phyloP scores from a whole-genome alignment of 208 protist genomes.

The Tritrichomonas foetus region DNA sequence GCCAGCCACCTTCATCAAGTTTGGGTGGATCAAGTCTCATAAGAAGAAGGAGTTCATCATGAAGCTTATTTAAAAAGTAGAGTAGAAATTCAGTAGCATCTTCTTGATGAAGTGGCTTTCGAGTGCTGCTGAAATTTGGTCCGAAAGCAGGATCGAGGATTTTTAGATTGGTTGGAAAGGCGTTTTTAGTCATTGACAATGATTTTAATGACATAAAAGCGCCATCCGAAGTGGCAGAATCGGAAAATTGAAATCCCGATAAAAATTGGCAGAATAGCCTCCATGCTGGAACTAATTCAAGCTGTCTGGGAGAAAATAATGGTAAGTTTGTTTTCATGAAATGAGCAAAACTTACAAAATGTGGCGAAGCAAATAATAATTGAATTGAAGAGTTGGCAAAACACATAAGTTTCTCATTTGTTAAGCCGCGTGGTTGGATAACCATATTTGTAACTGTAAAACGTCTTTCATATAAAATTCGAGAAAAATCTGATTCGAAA shows the following conservation, averaged over 20 bases:
- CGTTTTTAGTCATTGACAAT: background rate
- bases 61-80: background rate
- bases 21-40: background rate
- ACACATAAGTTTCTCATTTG: background rate
- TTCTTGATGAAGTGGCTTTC: constrained; percentile 5
- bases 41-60: background rate
- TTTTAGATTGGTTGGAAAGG: background rate
- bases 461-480: background rate
- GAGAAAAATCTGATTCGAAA: constrained; percentile 9
- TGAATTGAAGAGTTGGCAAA: constrained; percentile 37
- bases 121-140: background rate
- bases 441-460: background rate
- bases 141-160: background rate
- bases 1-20: background rate
- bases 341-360: background rate
- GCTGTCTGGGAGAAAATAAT: background rate
- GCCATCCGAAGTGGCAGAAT: background rate
- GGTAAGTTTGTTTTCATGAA: constrained; percentile 6
- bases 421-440: background rate
- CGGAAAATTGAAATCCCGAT: background rate
- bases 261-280: background rate
- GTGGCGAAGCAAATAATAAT: background rate
- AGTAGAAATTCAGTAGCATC: constrained; percentile 2
- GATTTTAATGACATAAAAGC: background rate
- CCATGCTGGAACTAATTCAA: background rate